These are phyloP conservation scores for Ceratobasidium theobromae DNA, from an alignment of 1,284 basidiomycete species.

Conservation along the genomic window DNA sequence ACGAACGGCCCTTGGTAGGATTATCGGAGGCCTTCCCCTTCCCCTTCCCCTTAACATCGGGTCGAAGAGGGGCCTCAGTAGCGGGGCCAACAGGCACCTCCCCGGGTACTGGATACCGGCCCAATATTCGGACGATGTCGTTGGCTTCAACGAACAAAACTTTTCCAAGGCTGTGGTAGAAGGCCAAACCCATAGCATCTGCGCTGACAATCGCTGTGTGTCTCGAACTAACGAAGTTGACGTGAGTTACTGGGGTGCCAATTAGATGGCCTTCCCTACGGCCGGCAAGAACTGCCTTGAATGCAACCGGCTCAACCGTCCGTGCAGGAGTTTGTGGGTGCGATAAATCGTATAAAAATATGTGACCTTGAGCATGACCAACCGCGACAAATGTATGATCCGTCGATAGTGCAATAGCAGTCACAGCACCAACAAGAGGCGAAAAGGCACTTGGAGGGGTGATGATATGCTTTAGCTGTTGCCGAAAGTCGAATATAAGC, in stretches of 20 bases:
- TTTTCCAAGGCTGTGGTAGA: constrained; percentile 94
- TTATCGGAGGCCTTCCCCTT: constrained; percentile 20
- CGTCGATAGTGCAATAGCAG: constrained; percentile 85
- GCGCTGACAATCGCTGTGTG: constrained; percentile 94
- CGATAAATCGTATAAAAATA: constrained; percentile 84
- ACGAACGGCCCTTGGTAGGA: not conserved
- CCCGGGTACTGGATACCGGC: constrained; percentile 76
- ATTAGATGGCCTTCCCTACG: constrained; percentile 89
- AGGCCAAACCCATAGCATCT: constrained; percentile 88
- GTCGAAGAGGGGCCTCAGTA: constrained; percentile 19
- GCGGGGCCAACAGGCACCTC: constrained; percentile 26
- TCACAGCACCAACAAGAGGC: constrained; percentile 74
- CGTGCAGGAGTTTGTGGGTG: constrained; percentile 67
- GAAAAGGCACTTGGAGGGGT: constrained; percentile 45
- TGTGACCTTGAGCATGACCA: constrained; percentile 83
- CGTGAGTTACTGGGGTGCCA: constrained; percentile 80
- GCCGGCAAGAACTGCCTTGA: constrained; percentile 71
- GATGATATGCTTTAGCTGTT: constrained; percentile 72
- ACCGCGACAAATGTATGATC: constrained; percentile 93
- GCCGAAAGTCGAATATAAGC: constrained; percentile 88
- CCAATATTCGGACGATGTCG: constrained; percentile 91
- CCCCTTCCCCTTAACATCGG: constrained; percentile 22
- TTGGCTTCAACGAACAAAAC: constrained; percentile 94
- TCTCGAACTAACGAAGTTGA: constrained; percentile 90
- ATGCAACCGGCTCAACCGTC: constrained; percentile 69